Evolutionary conservation across 2,329 filamentous ascomycete genomes (phyloP), one percentile per base, ranked within the genome.

Genomic region (Diaporthe sp.): DNA sequence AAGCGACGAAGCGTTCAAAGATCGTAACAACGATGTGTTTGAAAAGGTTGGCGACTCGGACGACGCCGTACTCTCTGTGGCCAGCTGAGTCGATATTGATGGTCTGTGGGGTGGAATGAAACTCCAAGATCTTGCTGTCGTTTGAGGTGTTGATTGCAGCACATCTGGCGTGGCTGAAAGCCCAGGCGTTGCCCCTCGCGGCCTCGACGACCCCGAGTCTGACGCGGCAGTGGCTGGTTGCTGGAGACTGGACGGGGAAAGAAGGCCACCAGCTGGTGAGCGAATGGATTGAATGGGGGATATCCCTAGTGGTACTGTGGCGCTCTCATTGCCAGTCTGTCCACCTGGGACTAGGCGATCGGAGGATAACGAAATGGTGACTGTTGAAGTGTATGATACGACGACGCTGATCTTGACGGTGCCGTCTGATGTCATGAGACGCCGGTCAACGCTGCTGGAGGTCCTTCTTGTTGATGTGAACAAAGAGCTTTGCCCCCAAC

Each of bases 381-480:
- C 6, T 31, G 37, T 65, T 49, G 61, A 65, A 22, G 61, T 65
- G 28, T 65, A 49, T 8, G 61, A 49, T 4, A 65, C 42, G 17
- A 65, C 17, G 8, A 49, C 61, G 42, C 61, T 65, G 61, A 65
- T 20, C 13, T 34, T 65, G 5, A 49, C 61, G 61, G 42, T 65
- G 1, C 61, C 42, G 1, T 65, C 20, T 20, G 61, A 65, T 20
- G 61, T 49, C 37, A 65, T 65, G 39, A 65, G 7, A 3, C 60
- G 39, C 5, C 60, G 25, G 2, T 47, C 42, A 4, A 42, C 47
- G 6, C 61, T 65, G 17, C 42, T 65, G 2, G 61, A 10, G 4
- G 9, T 65, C 7, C 13, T 65, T 5, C 42, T 65, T 28, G 61
- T 65, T 15, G 9, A 65, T 1, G 61, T 65, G 4, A 17, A n/a